Evolutionary conservation across 2,329 filamentous ascomycete species (phyloP), one percentile per base, ranked within the genome.

Genomic region (Fusarium nanum): DNA sequence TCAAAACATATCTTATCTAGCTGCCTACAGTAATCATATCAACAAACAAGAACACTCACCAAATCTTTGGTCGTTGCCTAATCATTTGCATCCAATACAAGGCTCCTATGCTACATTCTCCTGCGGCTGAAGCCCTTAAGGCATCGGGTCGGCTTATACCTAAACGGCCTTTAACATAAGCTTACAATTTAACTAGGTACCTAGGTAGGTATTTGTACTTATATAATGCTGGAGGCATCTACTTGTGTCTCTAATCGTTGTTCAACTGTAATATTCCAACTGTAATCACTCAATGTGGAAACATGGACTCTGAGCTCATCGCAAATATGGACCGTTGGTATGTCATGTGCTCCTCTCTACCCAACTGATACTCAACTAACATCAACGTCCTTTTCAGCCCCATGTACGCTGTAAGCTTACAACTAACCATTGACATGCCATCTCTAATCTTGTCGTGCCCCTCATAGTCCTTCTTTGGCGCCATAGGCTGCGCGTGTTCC

Each of bases 381-480:
- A 41, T 41, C 9, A 55, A 37, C 37, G 27, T 32, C 40, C 28
- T 23, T 5, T 60, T 12, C 25, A 84, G 83, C 73, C 83, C 83
- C 6, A 77, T 78, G 65, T 85, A 85, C 73, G 79, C 83, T 56
- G 83, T 84, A 76, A 56, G 82, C 77, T 52, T 34, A 47, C 18
- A 27, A 14, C 14, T 8, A 32, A n/a, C 28, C 9, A 30, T 12
- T 12, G 8, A 22, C 18, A 14, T 18, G 2, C 34, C 22, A 7
- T 10, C 27, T 47, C 60, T 56, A 37, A 54, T 22, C 27, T 37
- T 41, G 16, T 22, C 18, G 6, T 23, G 14, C 14, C 6, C 41
- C 13, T 3, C 9, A 49, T 27, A 82, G 80, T 79, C 80, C 73
- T 81, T 82, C 73, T 82, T 83, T 68, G 80, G 81, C 40, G 80